Conservation (phyloP, 768 basidiomycete species). For the Suillus americanus region DNA sequence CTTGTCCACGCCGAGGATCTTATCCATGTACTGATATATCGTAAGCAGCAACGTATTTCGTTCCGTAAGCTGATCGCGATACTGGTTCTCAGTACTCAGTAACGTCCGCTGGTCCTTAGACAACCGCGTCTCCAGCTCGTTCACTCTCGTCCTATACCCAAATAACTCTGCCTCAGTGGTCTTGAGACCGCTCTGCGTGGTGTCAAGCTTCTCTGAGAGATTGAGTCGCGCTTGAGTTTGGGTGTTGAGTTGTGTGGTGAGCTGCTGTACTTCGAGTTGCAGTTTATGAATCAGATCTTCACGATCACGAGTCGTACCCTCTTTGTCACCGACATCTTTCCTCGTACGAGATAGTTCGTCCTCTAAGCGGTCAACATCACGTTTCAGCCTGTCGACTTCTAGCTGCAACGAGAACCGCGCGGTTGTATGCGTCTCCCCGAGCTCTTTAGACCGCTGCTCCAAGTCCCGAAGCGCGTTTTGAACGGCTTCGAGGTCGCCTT, state of each 20-base stretch:
- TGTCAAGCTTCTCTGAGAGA: conserved; percentile 87
- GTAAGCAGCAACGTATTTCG: conserved; percentile 88
- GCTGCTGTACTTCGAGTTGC: conserved; percentile 77
- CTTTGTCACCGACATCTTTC: conserved; percentile 66
- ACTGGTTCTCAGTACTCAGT: conserved; percentile 72
- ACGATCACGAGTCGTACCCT: conserved; percentile 63
- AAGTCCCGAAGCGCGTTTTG: conserved; percentile 68
- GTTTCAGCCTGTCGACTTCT: conserved; percentile 81
- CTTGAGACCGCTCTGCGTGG: conserved; percentile 57
- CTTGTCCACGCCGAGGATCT: conserved; percentile 88
- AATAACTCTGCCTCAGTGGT: conserved; percentile 68
- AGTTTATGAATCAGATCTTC: conserved; percentile 74
- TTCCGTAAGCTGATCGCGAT: conserved; percentile 91
- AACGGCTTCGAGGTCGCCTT: conserved; percentile 71
- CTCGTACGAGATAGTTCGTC: conserved; percentile 73
- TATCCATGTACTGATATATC: conserved; percentile 94
- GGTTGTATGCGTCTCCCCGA: conserved; percentile 82
- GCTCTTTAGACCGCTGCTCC: conserved; percentile 74
- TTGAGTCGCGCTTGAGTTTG: conserved; percentile 89
- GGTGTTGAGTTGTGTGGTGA: conserved; percentile 73
- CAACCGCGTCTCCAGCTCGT: conserved; percentile 77
- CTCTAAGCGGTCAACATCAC: conserved; percentile 80
- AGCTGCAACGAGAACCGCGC: conserved; percentile 86
- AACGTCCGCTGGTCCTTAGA: conserved; percentile 80
- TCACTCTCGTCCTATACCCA: conserved; percentile 56